Conservation (phyloP, 768 basidiomycete species). For the Mycena olivaceomarginata region DNA sequence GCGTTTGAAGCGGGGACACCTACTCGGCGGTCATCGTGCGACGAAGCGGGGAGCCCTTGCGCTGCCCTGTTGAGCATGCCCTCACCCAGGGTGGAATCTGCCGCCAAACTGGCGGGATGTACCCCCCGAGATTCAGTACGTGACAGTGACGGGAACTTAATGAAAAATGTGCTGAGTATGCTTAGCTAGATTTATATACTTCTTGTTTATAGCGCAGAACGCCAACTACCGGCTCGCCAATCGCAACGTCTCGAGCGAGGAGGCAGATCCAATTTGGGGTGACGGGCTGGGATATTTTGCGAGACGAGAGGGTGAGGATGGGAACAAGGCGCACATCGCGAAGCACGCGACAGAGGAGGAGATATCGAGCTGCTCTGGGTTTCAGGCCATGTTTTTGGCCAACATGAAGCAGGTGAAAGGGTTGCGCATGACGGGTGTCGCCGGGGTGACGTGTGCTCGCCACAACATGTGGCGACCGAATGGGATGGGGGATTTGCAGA, state of each 20-base stretch:
- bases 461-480: neutral
- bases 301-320: neutral
- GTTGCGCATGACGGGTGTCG: neutral
- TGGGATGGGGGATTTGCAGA: neutral
- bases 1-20: too few species aligned
- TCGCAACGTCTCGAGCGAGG: neutral
- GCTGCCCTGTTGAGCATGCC: too few species aligned
- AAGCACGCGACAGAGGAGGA: neutral
- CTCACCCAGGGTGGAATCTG: too few species aligned
- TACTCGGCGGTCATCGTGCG: too few species aligned
- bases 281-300: neutral
- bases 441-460: neutral
- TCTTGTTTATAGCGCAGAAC: neutral
- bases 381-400: neutral
- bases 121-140: neutral
- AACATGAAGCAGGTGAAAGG: neutral
- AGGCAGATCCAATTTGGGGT: neutral
- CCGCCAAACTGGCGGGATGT: too few species aligned
- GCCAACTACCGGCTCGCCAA: neutral
- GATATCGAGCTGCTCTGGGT: neutral
- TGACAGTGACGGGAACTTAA: neutral
- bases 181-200: neutral
- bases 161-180: neutral
- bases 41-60: too few species aligned
- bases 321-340: neutral